These are phyloP conservation scores for Penicillium turbatum DNA, from an alignment of 495 filamentous ascomycete genomes.

Conservation along the genomic window DNA sequence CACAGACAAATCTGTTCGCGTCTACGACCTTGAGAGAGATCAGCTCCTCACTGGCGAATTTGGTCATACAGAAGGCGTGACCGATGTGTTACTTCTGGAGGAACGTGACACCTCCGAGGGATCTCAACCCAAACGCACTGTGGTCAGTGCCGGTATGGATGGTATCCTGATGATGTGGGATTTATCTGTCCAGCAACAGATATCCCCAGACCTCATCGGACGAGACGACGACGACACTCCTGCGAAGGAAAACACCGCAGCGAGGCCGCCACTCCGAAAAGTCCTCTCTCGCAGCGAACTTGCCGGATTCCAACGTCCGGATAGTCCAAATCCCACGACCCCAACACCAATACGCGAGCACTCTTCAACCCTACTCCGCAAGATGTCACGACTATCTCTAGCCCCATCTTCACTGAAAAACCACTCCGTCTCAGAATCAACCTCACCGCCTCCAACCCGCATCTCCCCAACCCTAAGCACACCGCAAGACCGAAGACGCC, in stretches of 20 bases:
- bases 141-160: slow-evolving; percentile 76
- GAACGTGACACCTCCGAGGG: slow-evolving; percentile 39
- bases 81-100: slow-evolving; percentile 72
- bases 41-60: slow-evolving; percentile 79
- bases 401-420: slow-evolving; percentile 31
- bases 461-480: slow-evolving; percentile 32
- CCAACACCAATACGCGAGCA: slow-evolving; percentile 52
- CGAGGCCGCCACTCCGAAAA: slow-evolving; percentile 62
- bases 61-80: slow-evolving; percentile 90
- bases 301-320: slow-evolving; percentile 64
- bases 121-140: slow-evolving; percentile 35
- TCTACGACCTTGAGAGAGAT: slow-evolving; percentile 78
- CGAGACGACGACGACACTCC: slow-evolving; percentile 42
- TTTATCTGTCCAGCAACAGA: slow-evolving; percentile 45
- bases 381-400: slow-evolving; percentile 46
- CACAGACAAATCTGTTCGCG: slow-evolving; percentile 87
- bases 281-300: slow-evolving; percentile 74
- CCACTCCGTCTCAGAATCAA: slow-evolving; percentile 23
- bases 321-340: slow-evolving; percentile 39
- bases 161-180: slow-evolving; percentile 85
- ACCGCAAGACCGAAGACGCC: slow-evolving; percentile 27
- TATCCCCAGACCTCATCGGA: slow-evolving; percentile 28
- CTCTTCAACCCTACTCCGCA: slow-evolving; percentile 62
- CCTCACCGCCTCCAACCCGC: slow-evolving; percentile 35
- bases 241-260: slow-evolving; percentile 51